Conservation (phyloP, 1,139 yeast species). For the Yamadazyma sp. region DNA sequence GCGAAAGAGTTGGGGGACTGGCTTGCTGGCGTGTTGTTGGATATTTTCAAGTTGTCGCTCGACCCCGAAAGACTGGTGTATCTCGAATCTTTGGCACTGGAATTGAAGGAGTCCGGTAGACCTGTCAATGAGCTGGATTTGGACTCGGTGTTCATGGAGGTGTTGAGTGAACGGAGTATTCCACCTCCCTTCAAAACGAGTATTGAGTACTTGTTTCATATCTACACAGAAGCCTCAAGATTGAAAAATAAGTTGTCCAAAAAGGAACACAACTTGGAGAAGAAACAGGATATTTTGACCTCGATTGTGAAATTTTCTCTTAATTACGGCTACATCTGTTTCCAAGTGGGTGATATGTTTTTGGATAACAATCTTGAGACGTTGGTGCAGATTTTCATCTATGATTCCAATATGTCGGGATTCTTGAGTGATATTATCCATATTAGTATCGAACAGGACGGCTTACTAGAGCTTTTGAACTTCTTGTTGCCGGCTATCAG, state of each 20-base stretch:
- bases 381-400: conserved; percentile 30
- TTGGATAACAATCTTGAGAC: conserved; percentile 34
- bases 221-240: conserved; percentile 42
- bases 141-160: conserved; percentile 52
- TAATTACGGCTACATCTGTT: conserved; percentile 68
- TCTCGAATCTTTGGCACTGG: conserved; percentile 39
- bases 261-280: conserved; percentile 37
- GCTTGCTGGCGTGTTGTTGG: conserved; percentile 24
- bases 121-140: conserved; percentile 27
- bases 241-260: conserved; percentile 41
- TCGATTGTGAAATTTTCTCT: conserved; percentile 55
- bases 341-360: conserved; percentile 72
- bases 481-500: conserved; percentile 53
- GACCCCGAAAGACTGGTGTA: conserved; percentile 17
- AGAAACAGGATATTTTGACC: conserved; percentile 41
- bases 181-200: conserved; percentile 31
- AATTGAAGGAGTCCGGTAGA: conserved; percentile 25
- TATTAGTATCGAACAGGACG: conserved; percentile 66
- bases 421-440: conserved; percentile 59
- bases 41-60: conserved; percentile 41
- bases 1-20: conserved; percentile 1
- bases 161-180: conserved; percentile 53
- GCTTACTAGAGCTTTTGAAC: conserved; percentile 58
- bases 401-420: conserved; percentile 38
- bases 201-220: conserved; percentile 44